Base-by-base conservation (phyloP, 208 protist genomes). In the Phytomonas sp. region DNA sequence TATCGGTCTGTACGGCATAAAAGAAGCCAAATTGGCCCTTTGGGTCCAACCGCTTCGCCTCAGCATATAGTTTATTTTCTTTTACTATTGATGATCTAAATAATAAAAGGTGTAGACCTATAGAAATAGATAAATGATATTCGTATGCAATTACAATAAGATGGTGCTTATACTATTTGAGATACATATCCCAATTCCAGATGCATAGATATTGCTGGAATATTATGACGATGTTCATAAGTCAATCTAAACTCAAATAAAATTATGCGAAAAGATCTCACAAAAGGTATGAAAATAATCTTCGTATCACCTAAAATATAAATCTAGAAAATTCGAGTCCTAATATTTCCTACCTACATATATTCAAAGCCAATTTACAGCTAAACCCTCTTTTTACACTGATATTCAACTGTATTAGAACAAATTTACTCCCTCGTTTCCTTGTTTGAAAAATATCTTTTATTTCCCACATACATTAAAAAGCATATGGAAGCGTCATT, bases 1-100 rank as follows among this genome's bases (percentile, higher is more conserved):
- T 19, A 88, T 63, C 7, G 75, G 75, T 12, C 64, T 60, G 74
- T 92, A 94, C 11, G 91, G 85, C 73, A 92, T 88, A 71, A 86
- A 83, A 34, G 72, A 33, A 14, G 75, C 71, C n/a, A 4, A 56
- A 56, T 16, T 26, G 45, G 45, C 45, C 7, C 45, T 56, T 23
- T 26, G 19, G 19, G 11, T 26, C 45, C 45, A 56, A 56, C 16
- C 19, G 45, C 45, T 56, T 56, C 45, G 45, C 45, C 16, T 29
- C 0, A 42, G n/a, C 67, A 32, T 75, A 71, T 63, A 63, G 36
- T 65, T 32, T 63, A 64, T 59, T 5, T 56, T 56, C 19, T 56
- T 56, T 19, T 26, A 26, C 19, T 56, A 16, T 56, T 56, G 19
- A 56, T 56, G 10, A 56, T 56, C 45, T 56, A 6, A 7, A 5